Conservation (phyloP, 2,329 filamentous ascomycete genomes). For the Elsinoe ampelina region DNA sequence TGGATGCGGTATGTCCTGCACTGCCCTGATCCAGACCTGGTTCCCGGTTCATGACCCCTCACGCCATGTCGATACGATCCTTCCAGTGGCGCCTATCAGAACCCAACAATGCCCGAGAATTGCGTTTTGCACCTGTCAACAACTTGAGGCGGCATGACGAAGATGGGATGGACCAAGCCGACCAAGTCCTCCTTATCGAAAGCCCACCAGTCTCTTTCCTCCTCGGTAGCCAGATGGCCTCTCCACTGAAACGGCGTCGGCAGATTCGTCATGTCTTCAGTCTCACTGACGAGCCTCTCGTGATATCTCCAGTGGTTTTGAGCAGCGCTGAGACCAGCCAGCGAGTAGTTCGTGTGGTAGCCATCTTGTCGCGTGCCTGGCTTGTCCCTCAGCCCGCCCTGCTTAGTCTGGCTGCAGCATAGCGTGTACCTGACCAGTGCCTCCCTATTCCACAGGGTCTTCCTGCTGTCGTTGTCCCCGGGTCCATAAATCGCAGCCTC, state of each 20-base stretch:
- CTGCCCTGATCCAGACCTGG: no score
- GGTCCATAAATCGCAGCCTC: slow-evolving; percentile 62
- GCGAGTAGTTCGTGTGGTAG: slow-evolving; percentile 88
- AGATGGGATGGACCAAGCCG: slow-evolving; percentile 68
- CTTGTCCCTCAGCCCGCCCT: slow-evolving; percentile 85
- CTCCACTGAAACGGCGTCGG: slow-evolving; percentile 37
- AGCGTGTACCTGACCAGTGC: slow-evolving; percentile 84
- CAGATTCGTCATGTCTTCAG: slow-evolving; percentile 17
- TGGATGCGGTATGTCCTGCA: no score
- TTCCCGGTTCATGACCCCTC: not conserved
- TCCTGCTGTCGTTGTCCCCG: slow-evolving; percentile 10
- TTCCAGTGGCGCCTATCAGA: slow-evolving; percentile 22
- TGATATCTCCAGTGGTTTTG: slow-evolving; percentile 54
- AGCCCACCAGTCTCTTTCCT: slow-evolving; percentile 44
- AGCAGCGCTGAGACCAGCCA: slow-evolving; percentile 73
- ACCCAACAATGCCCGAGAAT: slow-evolving; percentile 51
- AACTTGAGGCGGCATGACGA: slow-evolving; percentile 65
- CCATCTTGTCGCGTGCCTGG: slow-evolving; percentile 82
- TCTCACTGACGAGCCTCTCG: slow-evolving; percentile 10
- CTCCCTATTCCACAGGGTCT: slow-evolving; percentile 66
- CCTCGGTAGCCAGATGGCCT: slow-evolving; percentile 39
- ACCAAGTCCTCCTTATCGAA: slow-evolving; percentile 66
- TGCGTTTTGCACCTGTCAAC: slow-evolving; percentile 57
- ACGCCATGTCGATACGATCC: not conserved
- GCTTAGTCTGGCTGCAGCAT: slow-evolving; percentile 67